phyloP scores from a whole-genome alignment of 768 basidiomycete species.

The Mycena galopus region DNA sequence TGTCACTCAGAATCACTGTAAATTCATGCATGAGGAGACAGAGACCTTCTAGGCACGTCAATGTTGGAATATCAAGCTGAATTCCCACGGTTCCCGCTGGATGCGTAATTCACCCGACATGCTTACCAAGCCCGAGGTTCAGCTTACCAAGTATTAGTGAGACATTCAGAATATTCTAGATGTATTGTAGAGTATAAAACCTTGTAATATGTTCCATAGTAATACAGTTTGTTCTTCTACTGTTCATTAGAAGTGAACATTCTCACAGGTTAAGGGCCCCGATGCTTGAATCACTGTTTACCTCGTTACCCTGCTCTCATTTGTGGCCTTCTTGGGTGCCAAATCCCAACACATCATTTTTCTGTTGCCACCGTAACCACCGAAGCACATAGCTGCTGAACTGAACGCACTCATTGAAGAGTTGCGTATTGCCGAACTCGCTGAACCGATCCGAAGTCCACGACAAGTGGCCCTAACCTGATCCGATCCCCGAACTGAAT shows the following conservation, averaged over 20 bases:
- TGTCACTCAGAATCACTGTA: neutral
- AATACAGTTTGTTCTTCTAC: no score
- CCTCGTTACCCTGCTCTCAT: neutral
- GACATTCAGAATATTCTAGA: no score
- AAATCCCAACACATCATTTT: neutral
- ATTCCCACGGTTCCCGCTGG: neutral
- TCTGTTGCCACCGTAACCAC: no score
- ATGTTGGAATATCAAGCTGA: no score
- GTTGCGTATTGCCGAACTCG: neutral
- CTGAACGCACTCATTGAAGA: neutral
- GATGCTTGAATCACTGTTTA: neutral
- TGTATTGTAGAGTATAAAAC: no score
- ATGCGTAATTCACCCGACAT: neutral
- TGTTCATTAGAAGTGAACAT: neutral
- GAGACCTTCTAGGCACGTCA: neutral
- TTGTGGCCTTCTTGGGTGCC: slow-evolving; percentile 4
- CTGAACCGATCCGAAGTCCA: neutral
- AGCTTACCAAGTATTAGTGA: neutral
- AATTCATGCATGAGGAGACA: neutral
- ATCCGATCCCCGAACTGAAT: neutral
- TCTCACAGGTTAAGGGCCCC: neutral
- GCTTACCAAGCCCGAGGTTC: neutral
- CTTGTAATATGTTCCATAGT: no score
- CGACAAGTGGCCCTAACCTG: neutral
- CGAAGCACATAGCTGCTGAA: no score